Base-by-base conservation (phyloP, 2,329 filamentous ascomycete species). In the Penicillium aurantiogriseum region DNA sequence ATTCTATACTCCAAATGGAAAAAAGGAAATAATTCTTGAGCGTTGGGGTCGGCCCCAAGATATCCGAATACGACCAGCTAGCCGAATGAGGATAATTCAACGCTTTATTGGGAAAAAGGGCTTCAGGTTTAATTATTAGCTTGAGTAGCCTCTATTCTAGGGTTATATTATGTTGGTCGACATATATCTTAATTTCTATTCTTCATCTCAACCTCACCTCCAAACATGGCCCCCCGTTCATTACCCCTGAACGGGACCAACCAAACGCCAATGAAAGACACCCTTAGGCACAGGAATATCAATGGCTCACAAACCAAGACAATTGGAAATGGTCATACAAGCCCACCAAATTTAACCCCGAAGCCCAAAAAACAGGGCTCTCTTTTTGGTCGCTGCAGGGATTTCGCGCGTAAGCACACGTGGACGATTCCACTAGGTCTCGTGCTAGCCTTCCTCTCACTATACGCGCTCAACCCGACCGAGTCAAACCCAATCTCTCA, bases 381-480 rank as follows among this genome's bases (percentile, higher is more conserved):
- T 17, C 23, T 43, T 25, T 27, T 36, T 40, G 69, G 70, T 19
- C 70, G 74, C 54, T 74, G 68, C 60, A 75, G 73, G 54, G 57
- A 63, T 8, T 51, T 69, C 43, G 67, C 68, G 23, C 62, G 69
- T 36, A 70, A 69, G 42, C 81, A 85, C 68, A 85, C 83, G n/a
- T 86, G 83, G 83, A 69, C 84, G 21, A 78, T 80, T 52, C 92
- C 92, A n/a, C 82, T 93, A 57, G 74, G 88, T 65, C 76, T 94
- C 59, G 76, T 90, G 51, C 60, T 82, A 59, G 64, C 85, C 68
- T 80, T 91, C 69, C 76, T 89, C 56, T 76, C 81, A 46, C 79
- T 85, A 58, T 96, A 92, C 77, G 84, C 85, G 63, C 70, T 89
- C 69, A 87, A 91, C 71, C 92, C 92, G 5, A 84, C 83, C 69